phyloP scores from a whole-genome alignment of 345 rosid species.

The Gossypium turneri region DNA sequence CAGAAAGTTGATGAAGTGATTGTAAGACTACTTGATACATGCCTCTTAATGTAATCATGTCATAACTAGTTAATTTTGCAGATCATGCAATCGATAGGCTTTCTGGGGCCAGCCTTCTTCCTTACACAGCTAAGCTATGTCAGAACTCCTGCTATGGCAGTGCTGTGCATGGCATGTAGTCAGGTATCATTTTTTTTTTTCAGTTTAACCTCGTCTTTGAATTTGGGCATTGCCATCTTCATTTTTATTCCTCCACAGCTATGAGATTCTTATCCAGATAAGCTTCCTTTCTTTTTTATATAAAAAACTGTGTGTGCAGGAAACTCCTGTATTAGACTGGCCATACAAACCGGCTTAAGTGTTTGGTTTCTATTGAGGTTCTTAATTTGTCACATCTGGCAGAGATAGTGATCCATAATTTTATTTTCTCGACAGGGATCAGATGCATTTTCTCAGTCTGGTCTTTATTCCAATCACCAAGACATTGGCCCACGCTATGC shows the following conservation, averaged over 20 bases:
- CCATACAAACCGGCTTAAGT: not conserved
- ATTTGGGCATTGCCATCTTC: not conserved
- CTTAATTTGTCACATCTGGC: not conserved
- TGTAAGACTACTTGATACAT: not conserved
- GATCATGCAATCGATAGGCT: conserved; percentile 99
- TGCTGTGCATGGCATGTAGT: conserved; percentile 97
- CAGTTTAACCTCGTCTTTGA: conserved; percentile 11
- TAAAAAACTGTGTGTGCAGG: not conserved
- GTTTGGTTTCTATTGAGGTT: not conserved
- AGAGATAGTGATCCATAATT: not conserved
- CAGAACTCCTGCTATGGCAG: conserved; percentile 91
- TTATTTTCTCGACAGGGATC: conserved; percentile 50
- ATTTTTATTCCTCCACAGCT: not conserved
- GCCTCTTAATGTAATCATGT: conserved; percentile 16
- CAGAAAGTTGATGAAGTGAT: not conserved
- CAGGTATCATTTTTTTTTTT: conserved; percentile 52
- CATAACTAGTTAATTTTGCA: conserved; percentile 32
- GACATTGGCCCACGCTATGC: conserved; percentile 96
- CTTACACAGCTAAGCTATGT: conserved; percentile 79
- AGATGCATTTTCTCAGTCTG: conserved; percentile 96
- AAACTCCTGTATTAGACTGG: not conserved
- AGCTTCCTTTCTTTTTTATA: not conserved
- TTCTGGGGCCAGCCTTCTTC: conserved; percentile 93
- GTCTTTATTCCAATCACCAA: conserved; percentile 97
- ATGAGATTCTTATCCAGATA: not conserved